Conservation (phyloP, 2,329 filamentous ascomycete genomes). For the Tolypocladium tropicale region DNA sequence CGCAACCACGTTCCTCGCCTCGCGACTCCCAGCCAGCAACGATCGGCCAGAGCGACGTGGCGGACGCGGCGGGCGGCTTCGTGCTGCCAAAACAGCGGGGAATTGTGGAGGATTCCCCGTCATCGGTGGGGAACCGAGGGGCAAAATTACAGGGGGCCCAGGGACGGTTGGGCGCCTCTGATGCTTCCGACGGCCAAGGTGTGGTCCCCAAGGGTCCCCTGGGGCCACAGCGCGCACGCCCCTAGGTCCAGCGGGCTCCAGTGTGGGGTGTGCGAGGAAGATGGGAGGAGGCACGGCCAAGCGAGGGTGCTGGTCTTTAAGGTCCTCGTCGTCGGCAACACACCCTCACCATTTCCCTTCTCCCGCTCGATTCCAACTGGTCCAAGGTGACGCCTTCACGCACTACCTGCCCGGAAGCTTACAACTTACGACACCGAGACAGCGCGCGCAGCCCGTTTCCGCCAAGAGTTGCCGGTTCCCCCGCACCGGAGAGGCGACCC, state of each 20-base stretch:
- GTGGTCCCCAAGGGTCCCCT: not conserved
- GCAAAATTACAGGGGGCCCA: not conserved
- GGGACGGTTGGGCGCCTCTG: not conserved
- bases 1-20: no score
- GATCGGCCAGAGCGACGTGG: not conserved
- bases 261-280: not conserved
- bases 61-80: not conserved
- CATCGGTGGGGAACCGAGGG: not conserved
- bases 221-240: not conserved
- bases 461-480: not conserved
- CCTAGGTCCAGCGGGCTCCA: not conserved
- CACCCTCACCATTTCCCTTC: not conserved
- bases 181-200: not conserved
- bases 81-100: not conserved
- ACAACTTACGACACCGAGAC: not conserved
- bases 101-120: not conserved
- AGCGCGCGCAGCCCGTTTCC: not conserved
- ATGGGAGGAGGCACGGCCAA: no score
- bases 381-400: not conserved
- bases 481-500: not conserved
- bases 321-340: not conserved
- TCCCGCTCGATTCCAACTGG: not conserved
- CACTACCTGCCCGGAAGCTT: not conserved
- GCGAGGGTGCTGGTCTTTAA: not conserved
- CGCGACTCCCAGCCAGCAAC: no score